Percentiles rank a stretch among this genome's conserved stretches.
Evolutionary conservation across 345 rosid genomes (phyloP).

Genomic region (Salix arbutifolia): DNA sequence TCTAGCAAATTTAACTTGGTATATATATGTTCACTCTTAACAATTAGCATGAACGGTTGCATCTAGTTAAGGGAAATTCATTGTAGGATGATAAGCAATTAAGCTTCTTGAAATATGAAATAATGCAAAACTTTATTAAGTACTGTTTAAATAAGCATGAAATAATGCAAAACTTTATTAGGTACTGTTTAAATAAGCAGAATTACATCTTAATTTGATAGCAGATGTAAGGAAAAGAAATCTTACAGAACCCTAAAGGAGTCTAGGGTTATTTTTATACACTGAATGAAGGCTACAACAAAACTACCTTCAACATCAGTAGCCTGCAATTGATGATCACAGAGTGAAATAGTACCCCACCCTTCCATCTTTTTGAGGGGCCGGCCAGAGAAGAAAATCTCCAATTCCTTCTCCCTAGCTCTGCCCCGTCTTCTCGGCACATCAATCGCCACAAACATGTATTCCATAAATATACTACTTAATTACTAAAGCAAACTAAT

Average conservation of each 20-base stretch:
- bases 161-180: background rate
- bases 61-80: background rate
- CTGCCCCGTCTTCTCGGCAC: slow-evolving; percentile 12
- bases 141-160: background rate
- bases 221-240: background rate
- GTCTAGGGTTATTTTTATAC: slow-evolving; percentile 7
- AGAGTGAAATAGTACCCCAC: background rate
- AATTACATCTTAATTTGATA: background rate
- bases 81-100: background rate
- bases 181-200: background rate
- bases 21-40: background rate
- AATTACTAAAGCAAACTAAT: background rate
- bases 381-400: background rate
- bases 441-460: slow-evolving; percentile 6
- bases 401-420: background rate
- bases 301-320: slow-evolving; percentile 9
- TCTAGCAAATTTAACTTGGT: no score
- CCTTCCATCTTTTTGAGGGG: background rate
- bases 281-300: background rate
- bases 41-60: background rate
- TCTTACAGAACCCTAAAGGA: slow-evolving; percentile 24
- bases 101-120: background rate
- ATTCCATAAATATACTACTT: background rate
- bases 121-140: background rate
- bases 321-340: background rate